Conservation (phyloP, 352 stramenopile genomes). For the Phytophthora fragariae region DNA sequence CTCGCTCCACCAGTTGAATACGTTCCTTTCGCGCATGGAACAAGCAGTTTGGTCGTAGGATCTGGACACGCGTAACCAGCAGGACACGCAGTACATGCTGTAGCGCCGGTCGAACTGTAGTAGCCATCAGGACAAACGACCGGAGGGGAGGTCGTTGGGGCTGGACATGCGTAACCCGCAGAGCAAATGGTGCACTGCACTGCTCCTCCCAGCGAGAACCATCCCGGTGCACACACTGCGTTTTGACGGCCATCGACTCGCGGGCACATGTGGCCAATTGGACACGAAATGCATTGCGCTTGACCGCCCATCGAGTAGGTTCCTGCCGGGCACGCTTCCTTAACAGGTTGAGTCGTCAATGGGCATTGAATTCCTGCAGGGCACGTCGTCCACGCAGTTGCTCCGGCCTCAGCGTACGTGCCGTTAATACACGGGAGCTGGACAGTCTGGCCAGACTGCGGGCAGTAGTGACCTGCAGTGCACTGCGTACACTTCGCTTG, state of each 20-base stretch:
- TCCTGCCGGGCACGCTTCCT: constrained; percentile 54
- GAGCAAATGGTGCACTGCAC: constrained; percentile 75
- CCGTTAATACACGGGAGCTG: constrained; percentile 61
- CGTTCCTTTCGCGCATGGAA: constrained; percentile 62
- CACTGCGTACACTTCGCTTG: constrained; percentile 68
- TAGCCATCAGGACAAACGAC: constrained; percentile 58
- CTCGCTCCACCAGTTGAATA: constrained; percentile 62
- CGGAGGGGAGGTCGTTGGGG: constrained; percentile 39
- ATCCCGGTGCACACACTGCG: constrained; percentile 48
- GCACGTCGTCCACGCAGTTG: constrained; percentile 57
- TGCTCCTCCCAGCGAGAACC: constrained; percentile 45
- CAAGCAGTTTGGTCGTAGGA: constrained; percentile 49
- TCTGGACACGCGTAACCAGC: constrained; percentile 83
- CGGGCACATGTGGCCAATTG: constrained; percentile 65
- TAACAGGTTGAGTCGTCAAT: constrained; percentile 43
- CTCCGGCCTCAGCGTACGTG: constrained; percentile 56
- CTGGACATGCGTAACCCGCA: constrained; percentile 59
- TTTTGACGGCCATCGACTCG: constrained; percentile 58
- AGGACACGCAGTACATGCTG: constrained; percentile 62
- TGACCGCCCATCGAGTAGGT: constrained; percentile 74
- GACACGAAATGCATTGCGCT: constrained; percentile 53
- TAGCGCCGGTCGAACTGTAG: constrained; percentile 67
- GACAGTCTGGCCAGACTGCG: constrained; percentile 44
- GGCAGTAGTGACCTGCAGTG: constrained; percentile 66
- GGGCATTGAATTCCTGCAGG: constrained; percentile 70